These are phyloP conservation scores for Centrapalus pauciflorus DNA, from an alignment of 129 eudicot species.

Conservation along the genomic window DNA sequence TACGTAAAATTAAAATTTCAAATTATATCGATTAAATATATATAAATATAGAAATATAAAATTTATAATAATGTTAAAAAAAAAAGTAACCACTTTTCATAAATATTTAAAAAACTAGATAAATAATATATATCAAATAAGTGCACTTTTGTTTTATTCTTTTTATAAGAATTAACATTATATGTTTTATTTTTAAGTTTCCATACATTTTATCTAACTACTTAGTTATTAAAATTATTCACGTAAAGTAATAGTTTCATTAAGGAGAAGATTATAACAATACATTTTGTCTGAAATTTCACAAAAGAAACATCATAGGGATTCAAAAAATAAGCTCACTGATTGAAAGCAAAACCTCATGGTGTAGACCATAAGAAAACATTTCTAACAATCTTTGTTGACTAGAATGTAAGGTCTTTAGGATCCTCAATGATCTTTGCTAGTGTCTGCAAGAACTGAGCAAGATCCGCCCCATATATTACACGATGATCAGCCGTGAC, in stretches of 20 bases:
- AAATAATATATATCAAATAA: no score
- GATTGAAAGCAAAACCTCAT: conserved; percentile 11
- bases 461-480: conserved; percentile 92
- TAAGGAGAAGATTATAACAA: not conserved
- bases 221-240: no score
- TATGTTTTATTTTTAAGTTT: no score
- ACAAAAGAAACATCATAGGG: conserved; percentile 10
- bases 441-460: conserved; percentile 90
- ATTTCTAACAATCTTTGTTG: not conserved
- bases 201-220: no score
- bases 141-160: no score
- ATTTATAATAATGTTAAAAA: no score
- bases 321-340: conserved; percentile 11
- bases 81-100: no score
- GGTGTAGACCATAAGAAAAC: conserved; percentile 17
- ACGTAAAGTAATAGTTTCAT: not conserved
- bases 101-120: no score
- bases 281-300: not conserved
- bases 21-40: no score
- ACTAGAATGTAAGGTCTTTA: conserved; percentile 67
- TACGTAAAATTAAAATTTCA: no score
- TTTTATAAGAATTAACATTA: no score
- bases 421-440: conserved; percentile 89
- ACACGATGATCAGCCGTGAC: conserved; percentile 98
- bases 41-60: no score